These are phyloP conservation scores for Albatrellus ellisii DNA, from an alignment of 768 basidiomycete species.

Conservation along the genomic window DNA sequence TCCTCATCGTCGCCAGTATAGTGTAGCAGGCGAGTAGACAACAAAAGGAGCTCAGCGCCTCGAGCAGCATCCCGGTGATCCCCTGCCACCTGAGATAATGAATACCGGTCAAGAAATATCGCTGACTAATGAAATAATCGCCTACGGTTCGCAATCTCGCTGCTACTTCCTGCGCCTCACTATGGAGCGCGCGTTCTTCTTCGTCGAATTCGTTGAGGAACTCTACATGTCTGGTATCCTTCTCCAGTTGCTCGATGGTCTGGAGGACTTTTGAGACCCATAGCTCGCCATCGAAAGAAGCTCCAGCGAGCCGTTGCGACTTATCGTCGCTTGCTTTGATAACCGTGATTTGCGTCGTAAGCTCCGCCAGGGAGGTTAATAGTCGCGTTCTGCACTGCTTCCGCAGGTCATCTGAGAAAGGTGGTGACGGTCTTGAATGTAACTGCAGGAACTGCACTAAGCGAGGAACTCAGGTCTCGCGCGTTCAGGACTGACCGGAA, in stretches of 20 bases:
- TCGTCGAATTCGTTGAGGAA: constrained; percentile 39
- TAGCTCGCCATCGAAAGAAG: constrained; percentile 59
- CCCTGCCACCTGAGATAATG: constrained; percentile 21
- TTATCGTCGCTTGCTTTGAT: constrained; percentile 39
- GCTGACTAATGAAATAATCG: not conserved
- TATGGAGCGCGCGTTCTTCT: constrained; percentile 34
- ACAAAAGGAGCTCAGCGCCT: constrained; percentile 61
- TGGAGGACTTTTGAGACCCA: constrained; percentile 63
- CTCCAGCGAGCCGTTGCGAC: constrained; percentile 39
- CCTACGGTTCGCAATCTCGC: constrained; percentile 32
- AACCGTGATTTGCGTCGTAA: constrained; percentile 42
- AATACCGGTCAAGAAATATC: constrained; percentile 3
- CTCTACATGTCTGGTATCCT: constrained; percentile 56
- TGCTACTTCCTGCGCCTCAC: constrained; percentile 30
- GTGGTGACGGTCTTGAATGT: constrained; percentile 45
- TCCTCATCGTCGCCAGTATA: constrained; percentile 51
- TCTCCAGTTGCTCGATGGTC: constrained; percentile 42
- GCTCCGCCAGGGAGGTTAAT: constrained; percentile 59
- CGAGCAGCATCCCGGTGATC: constrained; percentile 40
- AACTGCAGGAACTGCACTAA: constrained; percentile 29
- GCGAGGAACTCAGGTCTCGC: not conserved
- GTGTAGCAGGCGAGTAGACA: constrained; percentile 56
- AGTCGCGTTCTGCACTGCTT: constrained; percentile 56
- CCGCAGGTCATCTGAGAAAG: constrained; percentile 62
- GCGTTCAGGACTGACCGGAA: constrained; percentile 35